phyloP scores from a whole-genome alignment of 805 yeast species.

The Candida bentonensis region DNA sequence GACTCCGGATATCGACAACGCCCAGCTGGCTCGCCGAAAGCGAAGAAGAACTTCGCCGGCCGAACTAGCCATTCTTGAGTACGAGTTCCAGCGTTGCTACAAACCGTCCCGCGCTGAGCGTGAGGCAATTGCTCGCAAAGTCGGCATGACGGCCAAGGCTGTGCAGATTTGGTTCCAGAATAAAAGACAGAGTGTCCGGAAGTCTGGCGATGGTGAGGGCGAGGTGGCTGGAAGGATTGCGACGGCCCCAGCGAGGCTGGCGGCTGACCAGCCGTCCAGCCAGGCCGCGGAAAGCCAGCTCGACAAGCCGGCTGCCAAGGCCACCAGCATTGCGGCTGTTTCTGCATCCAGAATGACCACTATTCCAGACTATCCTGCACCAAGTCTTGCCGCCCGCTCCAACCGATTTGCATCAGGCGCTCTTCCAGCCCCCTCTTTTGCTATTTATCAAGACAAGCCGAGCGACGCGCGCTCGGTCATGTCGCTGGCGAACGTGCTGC shows the following conservation, averaged over 20 bases:
- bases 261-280: slow-evolving; percentile 1
- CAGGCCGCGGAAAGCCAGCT: background rate
- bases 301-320: background rate
- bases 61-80: slow-evolving; percentile 68
- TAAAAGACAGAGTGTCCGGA: slow-evolving; percentile 61
- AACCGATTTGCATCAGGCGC: background rate
- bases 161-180: slow-evolving; percentile 99
- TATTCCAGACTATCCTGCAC: background rate
- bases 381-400: background rate
- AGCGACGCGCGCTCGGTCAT: background rate
- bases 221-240: slow-evolving; percentile 4
- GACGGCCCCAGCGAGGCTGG: slow-evolving; percentile 1
- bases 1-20: slow-evolving; percentile 69
- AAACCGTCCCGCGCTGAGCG: slow-evolving; percentile 75
- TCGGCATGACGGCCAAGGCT: slow-evolving; percentile 93
- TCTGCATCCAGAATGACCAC: background rate
- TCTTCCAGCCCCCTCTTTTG: slow-evolving; percentile 1
- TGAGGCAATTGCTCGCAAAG: slow-evolving; percentile 61
- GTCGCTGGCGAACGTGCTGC: background rate
- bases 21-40: slow-evolving; percentile 85
- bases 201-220: slow-evolving; percentile 9
- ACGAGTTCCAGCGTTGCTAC: slow-evolving; percentile 59
- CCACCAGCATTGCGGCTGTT: slow-evolving; percentile 3
- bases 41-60: slow-evolving; percentile 89
- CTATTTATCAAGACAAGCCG: slow-evolving; percentile 6